Evolutionary conservation across 2,329 filamentous ascomycete genomes (phyloP), one percentile per base, ranked within the genome.

Genomic region (Penicillium sp.): DNA sequence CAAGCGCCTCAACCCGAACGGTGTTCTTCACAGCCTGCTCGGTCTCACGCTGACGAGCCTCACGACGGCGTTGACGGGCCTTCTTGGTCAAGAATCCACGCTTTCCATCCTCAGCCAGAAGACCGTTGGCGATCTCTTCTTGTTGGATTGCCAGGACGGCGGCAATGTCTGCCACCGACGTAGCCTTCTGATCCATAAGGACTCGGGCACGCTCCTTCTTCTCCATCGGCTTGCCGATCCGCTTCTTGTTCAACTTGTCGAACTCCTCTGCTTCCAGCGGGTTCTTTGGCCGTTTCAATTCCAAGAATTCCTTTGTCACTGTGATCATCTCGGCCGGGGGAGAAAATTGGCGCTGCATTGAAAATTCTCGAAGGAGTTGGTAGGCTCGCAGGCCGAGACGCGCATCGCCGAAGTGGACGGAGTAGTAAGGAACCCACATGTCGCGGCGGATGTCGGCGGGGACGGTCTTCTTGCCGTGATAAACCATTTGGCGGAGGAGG

Each of bases 101-200:
- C 58, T 64, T 64, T n/a, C 59, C 54, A 13, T 51, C 45, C 4
- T 57, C 41, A 21, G 66, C 64, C 7, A 68, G 64, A 15, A 72
- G 60, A 16, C 66, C 67, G 33, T 67, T 54, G 39, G 57, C 47
- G 45, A 71, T 60, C 50, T 67, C 67, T 42, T 71, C 61, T 39
- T 78, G 71, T 61, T 83, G 80, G 54, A 79, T 74, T 24, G 68
- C 56, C 47, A 86, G 65, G 3, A 85, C 81, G 18, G 80, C 79
- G 1, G 83, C 82, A 23, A 85, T 65, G 62, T 86, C 84, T 5
- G 83, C 84, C 18, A 85, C 76, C 41, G 75, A 78, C 51, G 83
- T 85, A n/a, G 81, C 82, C 66, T 82, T 84, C 65, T 86, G 84
- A 63, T 86, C 75, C 82, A 85, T 85, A 42, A 86, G 72, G 42